phyloP scores from a whole-genome alignment of 208 protist species.

The Acanthamoeba quina region DNA sequence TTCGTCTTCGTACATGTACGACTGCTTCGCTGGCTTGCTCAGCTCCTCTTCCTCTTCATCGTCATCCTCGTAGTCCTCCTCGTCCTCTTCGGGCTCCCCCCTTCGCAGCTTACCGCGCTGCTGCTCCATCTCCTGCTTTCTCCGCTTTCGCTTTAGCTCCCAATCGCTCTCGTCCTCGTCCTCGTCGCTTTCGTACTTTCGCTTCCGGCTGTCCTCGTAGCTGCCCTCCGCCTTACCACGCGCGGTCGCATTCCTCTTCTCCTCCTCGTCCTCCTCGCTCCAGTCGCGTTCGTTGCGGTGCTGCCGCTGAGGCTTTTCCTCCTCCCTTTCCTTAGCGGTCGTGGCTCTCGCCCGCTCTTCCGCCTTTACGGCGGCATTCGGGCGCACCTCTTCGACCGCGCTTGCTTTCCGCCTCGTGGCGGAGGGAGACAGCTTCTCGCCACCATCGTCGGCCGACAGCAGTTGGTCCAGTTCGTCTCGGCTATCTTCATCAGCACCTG shows the following conservation, averaged over 20 bases:
- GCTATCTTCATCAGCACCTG: neutral
- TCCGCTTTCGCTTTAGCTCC: constrained; percentile 23
- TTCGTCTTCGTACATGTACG: neutral
- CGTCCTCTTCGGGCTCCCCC: neutral
- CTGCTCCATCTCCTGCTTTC: constrained; percentile 14
- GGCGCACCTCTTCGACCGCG: neutral
- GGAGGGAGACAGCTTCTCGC: neutral
- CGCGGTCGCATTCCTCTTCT: neutral
- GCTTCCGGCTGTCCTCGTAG: neutral
- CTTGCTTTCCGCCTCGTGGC: neutral
- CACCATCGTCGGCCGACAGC: neutral
- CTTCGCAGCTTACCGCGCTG: neutral
- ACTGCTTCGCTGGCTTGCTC: neutral
- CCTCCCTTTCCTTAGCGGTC: neutral
- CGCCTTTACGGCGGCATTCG: neutral
- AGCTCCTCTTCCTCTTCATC: neutral
- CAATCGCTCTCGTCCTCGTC: constrained; percentile 53
- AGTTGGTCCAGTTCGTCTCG: constrained; percentile 49
- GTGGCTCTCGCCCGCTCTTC: neutral
- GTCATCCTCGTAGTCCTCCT: neutral
- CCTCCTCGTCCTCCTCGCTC: neutral
- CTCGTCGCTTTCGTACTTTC: neutral
- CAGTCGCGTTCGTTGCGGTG: neutral
- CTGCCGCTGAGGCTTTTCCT: neutral
- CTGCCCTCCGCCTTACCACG: neutral